Conservation (phyloP, 139 green algal genomes). For the Micractinium sp. region DNA sequence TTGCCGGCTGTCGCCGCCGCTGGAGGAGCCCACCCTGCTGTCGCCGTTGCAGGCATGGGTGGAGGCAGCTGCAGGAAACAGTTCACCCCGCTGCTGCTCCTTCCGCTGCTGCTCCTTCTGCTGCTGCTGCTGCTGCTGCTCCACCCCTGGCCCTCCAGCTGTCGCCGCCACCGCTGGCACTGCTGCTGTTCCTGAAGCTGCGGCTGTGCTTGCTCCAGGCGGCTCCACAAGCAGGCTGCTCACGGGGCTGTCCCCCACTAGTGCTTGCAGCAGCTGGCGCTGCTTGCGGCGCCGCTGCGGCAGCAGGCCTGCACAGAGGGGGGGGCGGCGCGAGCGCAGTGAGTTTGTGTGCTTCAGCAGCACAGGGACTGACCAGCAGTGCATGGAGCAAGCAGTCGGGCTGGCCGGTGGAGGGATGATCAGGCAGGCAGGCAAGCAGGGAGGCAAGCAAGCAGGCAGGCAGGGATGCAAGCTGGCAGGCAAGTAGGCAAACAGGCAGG, state of each 20-base stretch:
- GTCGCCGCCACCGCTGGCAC: background rate
- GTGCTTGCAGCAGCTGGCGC: conserved; percentile 46
- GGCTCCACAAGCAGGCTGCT: background rate
- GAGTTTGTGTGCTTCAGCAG: background rate
- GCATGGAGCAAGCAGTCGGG: background rate
- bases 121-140: conserved; percentile 1
- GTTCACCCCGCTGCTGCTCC: background rate
- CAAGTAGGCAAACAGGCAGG: background rate
- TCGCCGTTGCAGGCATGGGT: background rate
- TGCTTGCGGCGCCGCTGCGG: conserved; percentile 45
- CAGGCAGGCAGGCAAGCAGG: background rate
- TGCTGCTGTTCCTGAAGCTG: background rate
- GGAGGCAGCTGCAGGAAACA: background rate
- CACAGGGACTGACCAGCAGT: background rate
- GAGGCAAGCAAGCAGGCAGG: too few relatives aligned
- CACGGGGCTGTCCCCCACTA: conserved; percentile 31
- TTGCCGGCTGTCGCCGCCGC: background rate
- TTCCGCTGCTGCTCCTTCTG: background rate
- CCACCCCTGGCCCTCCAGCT: too few relatives aligned
- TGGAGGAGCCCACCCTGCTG: background rate
- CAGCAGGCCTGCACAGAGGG: conserved; percentile 47
- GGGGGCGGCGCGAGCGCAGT: too few relatives aligned
- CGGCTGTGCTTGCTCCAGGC: background rate
- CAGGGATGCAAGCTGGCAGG: background rate
- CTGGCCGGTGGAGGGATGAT: too few relatives aligned